These are phyloP conservation scores for Wallacemonas sp. DNA, from an alignment of 208 protist species.

Conservation along the genomic window DNA sequence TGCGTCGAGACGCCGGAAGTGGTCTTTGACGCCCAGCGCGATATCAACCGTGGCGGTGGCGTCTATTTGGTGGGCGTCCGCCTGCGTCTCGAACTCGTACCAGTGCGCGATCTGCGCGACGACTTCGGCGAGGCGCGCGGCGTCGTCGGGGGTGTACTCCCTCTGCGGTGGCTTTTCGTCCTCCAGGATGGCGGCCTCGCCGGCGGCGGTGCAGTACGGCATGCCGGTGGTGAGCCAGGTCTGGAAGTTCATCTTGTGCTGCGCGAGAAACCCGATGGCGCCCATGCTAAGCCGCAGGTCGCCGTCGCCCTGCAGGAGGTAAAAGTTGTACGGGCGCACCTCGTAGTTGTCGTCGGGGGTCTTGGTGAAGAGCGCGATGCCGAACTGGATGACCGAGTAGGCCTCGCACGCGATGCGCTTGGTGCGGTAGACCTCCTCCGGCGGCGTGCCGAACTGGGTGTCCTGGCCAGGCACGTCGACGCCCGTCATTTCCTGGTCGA, in stretches of 20 bases:
- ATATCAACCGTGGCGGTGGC: background rate
- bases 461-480: conserved; percentile 33
- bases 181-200: conserved; percentile 25
- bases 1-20: conserved; percentile 1
- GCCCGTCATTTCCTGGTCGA: conserved; percentile 88
- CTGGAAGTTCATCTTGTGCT: conserved; percentile 64
- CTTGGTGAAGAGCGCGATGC: conserved; percentile 66
- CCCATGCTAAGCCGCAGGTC: conserved; percentile 36
- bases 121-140: conserved; percentile 11
- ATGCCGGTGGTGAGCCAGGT: conserved; percentile 62
- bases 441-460: conserved; percentile 22
- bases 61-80: background rate
- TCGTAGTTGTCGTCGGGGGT: conserved; percentile 38
- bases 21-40: background rate
- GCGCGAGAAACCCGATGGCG: conserved; percentile 47
- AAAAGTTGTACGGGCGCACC: conserved; percentile 82
- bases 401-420: conserved; percentile 41
- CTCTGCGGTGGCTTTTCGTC: background rate
- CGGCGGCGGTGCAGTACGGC: conserved; percentile 38
- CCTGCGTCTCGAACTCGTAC: conserved; percentile 18
- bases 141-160: conserved; percentile 8
- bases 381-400: conserved; percentile 83
- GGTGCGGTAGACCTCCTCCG: conserved; percentile 41
- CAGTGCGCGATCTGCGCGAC: conserved; percentile 27
- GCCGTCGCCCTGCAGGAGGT: conserved; percentile 43